Evolutionary conservation across 1,284 basidiomycete species (phyloP), one percentile per base, ranked within the genome.

Genomic region (Moniliella sp.): DNA sequence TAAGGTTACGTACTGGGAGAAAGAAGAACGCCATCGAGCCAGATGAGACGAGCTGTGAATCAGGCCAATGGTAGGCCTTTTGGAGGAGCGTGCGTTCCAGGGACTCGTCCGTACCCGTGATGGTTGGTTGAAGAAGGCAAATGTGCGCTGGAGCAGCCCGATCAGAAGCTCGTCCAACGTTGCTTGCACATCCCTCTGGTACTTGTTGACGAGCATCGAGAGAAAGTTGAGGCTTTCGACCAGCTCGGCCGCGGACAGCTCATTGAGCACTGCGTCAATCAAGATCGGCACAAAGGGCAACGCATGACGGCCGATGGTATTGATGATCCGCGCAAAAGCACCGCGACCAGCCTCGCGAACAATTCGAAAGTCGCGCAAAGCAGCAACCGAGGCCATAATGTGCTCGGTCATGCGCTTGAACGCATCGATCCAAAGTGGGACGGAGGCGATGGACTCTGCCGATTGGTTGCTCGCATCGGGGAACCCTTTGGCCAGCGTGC

Each of bases 141-240:
- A 75, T 37, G 94, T 79, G 47, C 93, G 80, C 11, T 74, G 66
- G 39, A 76, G 75, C 42, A 99, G 67, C 1, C 86, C 82, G 0
- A 76, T 72, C 32, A 94, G 72, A 15, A 99, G 71, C 57, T 88
- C 74, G 57, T 97, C 84, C 41, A 97, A 66, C 15, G 93, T 82
- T 40, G 74, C 66, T 43, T 74, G 74, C 62, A 93, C 71, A 43
- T 79, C 74, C n/a, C n/a, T n/a, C n/a, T 83, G 79, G 42, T 94
- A 73, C 55, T 80, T 81, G 62, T 91, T 82, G 39, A 88, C 77
- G 37, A 97, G 66, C 13, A 93, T 66, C 5, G 75, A 75, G 35
- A 97, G 76, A 65, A 99, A 97, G 55, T 75, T 77, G 67, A 97
- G 75, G 54, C 97, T 91, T 55, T 99, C 91, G 27, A 79, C 76